Base-by-base conservation (phyloP, 495 filamentous ascomycete genomes). In the Penicillium subrubescens region DNA sequence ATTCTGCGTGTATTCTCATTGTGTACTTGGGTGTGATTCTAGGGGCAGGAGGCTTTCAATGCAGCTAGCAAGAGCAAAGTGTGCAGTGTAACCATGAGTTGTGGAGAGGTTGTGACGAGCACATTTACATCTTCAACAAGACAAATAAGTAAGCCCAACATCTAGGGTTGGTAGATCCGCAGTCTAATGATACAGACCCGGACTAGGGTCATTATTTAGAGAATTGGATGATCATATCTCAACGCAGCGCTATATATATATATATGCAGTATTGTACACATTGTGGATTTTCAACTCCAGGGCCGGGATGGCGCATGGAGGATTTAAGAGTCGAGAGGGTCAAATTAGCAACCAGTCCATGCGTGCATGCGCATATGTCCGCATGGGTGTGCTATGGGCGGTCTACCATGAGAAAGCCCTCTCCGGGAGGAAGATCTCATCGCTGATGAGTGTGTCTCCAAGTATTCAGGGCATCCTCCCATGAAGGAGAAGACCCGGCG, bases 401-500 rank as follows among this genome's bases (percentile, higher is more conserved):
- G 27, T 67, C 39, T 15, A 56, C 33, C n/a, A 19, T 14, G 19
- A 35, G 21, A 15, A 37, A 17, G 0, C 44, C 35, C 4, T 48
- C 44, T 8, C 21, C 23, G 8, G 44, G 15, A 25, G 44, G 44
- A 48, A 25, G 10, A 1, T 8, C 44, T 60, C 59, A 75, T 63
- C 60, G 71, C 34, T 70, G 73, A 29, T 71, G 70, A 53, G 60
- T 76, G 67, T 75, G 81, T 73, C 81, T 87, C 86, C 84, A 93
- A 39, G 69, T 77, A 70, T 90, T 81, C 35, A 92, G 74, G 14
- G 86, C 89, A 56, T 83, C 81, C 67, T 94, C 86, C 82, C 88
- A 91, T 3, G 81, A 73, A 10, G 75, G 75, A 5, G 80, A 82
- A 34, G 75, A 73, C 60, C 81, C 83, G 21, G 86, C 87, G 73